Base-by-base conservation (phyloP, 202 grass and related monocot species). In the Miscanthus sacchariflorus region DNA sequence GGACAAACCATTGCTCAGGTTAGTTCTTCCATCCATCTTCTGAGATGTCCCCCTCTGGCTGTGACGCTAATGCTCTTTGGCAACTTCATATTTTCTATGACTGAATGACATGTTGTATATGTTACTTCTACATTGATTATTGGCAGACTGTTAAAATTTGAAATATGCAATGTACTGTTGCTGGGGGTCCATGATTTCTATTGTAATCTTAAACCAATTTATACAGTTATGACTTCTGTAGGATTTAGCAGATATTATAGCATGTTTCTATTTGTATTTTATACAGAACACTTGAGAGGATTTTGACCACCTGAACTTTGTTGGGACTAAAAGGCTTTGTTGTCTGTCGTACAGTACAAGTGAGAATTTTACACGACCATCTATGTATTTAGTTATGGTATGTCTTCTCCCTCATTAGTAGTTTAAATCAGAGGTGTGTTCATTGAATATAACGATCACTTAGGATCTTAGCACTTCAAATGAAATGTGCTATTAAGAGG, bases 1-100 rank as follows among this genome's bases (percentile, higher is more conserved):
- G 90, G 89, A 42, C 77, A 95, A 89, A 96, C 92, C 71, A 96
- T 98, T 92, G 86, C 93, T 81, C 93, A 98, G 92, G 96, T 96
- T 87, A 70, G 69, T 87, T 82, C 35, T 90, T 89, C 5, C 69
- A 43, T 68, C 61, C 25, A 70, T 71, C 40, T 81, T 87, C 48
- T 68, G 44, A 72, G 36, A 17, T 88, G 56, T 0, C 33, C 2
- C 40, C 28, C 3, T 79, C 36, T 39, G 64, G 81, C 58, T 79
- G 78, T 74, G 84, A 42, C 2, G 25, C 19, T 48, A 58, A 15
- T 72, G 58, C 10, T 86, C 74, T 77, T 19, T 78, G 33, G 19
- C 3, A 66, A 68, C 38, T 52, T n/a, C 23, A 58, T 63, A 71
- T 28, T 15, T 81, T 40, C 12, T 58, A 30, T 36, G 38, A 46